Base-by-base conservation (phyloP, 148 eudicot genomes). In the Pharnaceum exiguum region DNA sequence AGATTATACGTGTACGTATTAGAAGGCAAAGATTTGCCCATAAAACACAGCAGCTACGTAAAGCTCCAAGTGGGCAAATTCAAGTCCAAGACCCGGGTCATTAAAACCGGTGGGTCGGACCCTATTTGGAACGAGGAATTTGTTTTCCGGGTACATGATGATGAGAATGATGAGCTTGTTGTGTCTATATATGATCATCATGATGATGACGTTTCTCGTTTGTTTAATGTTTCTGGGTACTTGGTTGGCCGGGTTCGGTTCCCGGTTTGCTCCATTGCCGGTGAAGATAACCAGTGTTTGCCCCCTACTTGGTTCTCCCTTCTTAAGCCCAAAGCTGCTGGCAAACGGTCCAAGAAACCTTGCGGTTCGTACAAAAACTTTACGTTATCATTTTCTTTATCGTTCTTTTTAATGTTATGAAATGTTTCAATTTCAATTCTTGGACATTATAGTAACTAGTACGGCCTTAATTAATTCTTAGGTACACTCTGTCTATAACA, bases 71-170 rank as follows among this genome's bases (percentile, higher is more conserved):
- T 90, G 27, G 95, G 97, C 1, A 84, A 84, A 40, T 75, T 49
- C 58, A 90, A 86, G 75, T 77, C 91, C 32, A 82, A 77, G 38
- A 82, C 87, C 13, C 62, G 90, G 66, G 70, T 69, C 18, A 69
- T 82, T 26, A 77, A 29, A 57, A 63, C 68, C 19, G 76, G 75
- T 42, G 63, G 50, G 10, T 66, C 65, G 1, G 79, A 78, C 79
- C 87, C 89, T 18, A 57, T 84, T 78, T 90, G 95, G 95, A 90
- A 90, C 51, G 97, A 90, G 69, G 97, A 90, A 69, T 90, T 87
- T 71, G 89, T 78, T 0, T 90, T 87, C 36, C 82, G 78, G 64
- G 91, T 86, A 3, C 77, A 73, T 44, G 88, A 82, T 43, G 44
- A 77, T 56, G 73, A 79, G 62, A 77, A 82, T 5, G 95, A 90